These are phyloP conservation scores for Russula virescens DNA, from an alignment of 768 basidiomycete genomes.

Conservation along the genomic window DNA sequence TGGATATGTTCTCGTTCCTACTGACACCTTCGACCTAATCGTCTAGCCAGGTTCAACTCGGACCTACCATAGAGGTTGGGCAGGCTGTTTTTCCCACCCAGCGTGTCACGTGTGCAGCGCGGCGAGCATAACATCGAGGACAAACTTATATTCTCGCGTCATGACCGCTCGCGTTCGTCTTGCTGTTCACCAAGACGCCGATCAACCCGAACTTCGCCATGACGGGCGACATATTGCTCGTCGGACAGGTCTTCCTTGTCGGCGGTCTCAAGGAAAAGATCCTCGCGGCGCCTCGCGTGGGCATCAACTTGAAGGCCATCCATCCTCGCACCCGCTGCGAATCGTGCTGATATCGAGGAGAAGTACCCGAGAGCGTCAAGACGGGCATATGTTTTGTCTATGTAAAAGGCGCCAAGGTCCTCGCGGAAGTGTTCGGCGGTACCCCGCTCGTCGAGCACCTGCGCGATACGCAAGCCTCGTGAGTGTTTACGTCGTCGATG, in stretches of 20 bases:
- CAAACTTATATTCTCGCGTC: too few relatives aligned
- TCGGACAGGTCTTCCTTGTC: conserved; percentile 93
- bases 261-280: conserved; percentile 97
- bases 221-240: conserved; percentile 97
- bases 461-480: too few relatives aligned
- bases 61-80: too few relatives aligned
- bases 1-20: too few relatives aligned
- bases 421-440: conserved; percentile 79
- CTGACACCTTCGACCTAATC: too few relatives aligned
- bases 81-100: too few relatives aligned
- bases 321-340: conserved; percentile 79
- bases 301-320: conserved; percentile 96
- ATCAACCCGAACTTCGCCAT: conserved; percentile 90
- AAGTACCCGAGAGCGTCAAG: conserved; percentile 97
- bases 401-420: conserved; percentile 85
- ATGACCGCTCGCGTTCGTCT: conserved; percentile 95
- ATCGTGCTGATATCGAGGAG: conserved; percentile 92
- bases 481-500: too few relatives aligned
- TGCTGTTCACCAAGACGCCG: conserved; percentile 79
- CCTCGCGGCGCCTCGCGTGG: conserved; percentile 92
- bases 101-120: too few relatives aligned
- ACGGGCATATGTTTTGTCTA: conserved; percentile 96
- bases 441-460: conserved; percentile 54
- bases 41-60: too few relatives aligned
- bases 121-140: too few relatives aligned